A percentile compares a stretch with the other conserved stretches of the same genome.
phyloP scores from a whole-genome alignment of 192 early-diverging fungal genomes.

The Coemansia sp. region DNA sequence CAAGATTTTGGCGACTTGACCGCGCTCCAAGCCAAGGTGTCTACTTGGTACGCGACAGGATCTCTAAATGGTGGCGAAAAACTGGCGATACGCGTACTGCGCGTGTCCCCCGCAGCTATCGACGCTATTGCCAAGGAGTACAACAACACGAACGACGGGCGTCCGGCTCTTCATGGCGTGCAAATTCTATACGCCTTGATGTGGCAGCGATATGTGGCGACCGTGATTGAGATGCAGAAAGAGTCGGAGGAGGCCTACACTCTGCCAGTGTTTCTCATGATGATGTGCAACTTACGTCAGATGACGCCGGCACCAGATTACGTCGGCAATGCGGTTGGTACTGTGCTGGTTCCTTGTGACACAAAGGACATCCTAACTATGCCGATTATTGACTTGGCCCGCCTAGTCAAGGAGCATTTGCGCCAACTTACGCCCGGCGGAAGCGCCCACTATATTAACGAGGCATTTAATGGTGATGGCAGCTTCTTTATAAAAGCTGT shows the following conservation, averaged over 20 bases:
- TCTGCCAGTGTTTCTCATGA: slow-evolving; percentile 13
- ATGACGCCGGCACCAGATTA: slow-evolving; percentile 16
- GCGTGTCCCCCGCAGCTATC: not conserved
- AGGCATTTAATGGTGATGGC: not conserved
- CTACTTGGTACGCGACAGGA: not conserved
- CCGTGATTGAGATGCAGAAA: not conserved
- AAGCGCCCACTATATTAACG: not conserved
- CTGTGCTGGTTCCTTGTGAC: slow-evolving; percentile 9
- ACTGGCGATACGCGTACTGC: not conserved
- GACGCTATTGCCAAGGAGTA: not conserved
- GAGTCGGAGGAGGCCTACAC: not conserved
- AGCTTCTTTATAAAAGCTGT: slow-evolving; percentile 4
- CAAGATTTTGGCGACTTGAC: not conserved
- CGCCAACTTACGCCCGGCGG: not conserved
- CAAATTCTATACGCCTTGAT: not conserved
- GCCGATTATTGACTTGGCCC: not conserved
- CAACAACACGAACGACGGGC: not conserved
- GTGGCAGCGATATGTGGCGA: not conserved
- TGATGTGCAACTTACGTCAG: slow-evolving; percentile 20
- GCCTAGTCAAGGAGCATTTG: not conserved
- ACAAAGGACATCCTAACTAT: not conserved
- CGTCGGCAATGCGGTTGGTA: slow-evolving; percentile 27
- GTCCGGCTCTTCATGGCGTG: not conserved
- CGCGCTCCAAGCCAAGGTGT: not conserved
- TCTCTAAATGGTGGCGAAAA: not conserved